phyloP scores from a whole-genome alignment of 1,284 basidiomycete species.

The Coriolopsis trogii region DNA sequence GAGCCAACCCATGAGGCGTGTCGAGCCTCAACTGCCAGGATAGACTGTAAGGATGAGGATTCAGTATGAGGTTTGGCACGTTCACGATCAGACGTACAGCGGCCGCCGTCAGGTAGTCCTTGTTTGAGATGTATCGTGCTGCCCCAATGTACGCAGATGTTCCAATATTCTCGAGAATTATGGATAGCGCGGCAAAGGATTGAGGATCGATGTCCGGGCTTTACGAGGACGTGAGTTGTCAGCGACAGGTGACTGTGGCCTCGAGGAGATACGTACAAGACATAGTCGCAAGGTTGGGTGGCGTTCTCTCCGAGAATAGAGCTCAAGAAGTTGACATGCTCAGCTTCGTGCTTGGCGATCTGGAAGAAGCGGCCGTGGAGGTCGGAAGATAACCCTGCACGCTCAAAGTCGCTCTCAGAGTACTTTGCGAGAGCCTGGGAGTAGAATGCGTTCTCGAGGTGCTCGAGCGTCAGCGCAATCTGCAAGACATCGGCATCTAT shows the following conservation, averaged over 20 bases:
- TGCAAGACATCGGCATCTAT: conserved; percentile 45
- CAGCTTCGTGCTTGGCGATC: conserved; percentile 59
- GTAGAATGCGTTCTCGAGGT: conserved; percentile 72
- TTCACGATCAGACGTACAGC: conserved; percentile 19
- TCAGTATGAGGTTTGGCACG: too few species aligned
- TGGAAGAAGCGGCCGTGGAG: conserved; percentile 53
- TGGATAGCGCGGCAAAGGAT: conserved; percentile 52
- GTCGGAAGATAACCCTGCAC: conserved; percentile 54
- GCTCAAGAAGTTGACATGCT: conserved; percentile 44
- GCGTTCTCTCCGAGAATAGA: conserved; percentile 57
- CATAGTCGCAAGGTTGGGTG: conserved; percentile 58
- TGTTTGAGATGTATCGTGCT: conserved; percentile 31
- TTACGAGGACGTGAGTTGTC: too few species aligned
- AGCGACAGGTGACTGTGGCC: too few species aligned
- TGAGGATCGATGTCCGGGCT: conserved; percentile 49
- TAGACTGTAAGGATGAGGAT: conserved; percentile 34
- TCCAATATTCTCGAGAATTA: conserved; percentile 57
- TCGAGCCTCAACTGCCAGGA: conserved; percentile 50
- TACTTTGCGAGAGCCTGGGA: conserved; percentile 46
- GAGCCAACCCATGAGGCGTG: conserved; percentile 56
- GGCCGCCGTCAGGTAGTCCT: conserved; percentile 20
- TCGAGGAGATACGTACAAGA: conserved; percentile 63
- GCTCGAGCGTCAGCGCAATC: conserved; percentile 69
- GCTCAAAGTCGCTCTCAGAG: conserved; percentile 50
- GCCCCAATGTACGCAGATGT: conserved; percentile 55